phyloP scores from a whole-genome alignment of 2,329 filamentous ascomycete species.

The Coleophoma crateriformis region DNA sequence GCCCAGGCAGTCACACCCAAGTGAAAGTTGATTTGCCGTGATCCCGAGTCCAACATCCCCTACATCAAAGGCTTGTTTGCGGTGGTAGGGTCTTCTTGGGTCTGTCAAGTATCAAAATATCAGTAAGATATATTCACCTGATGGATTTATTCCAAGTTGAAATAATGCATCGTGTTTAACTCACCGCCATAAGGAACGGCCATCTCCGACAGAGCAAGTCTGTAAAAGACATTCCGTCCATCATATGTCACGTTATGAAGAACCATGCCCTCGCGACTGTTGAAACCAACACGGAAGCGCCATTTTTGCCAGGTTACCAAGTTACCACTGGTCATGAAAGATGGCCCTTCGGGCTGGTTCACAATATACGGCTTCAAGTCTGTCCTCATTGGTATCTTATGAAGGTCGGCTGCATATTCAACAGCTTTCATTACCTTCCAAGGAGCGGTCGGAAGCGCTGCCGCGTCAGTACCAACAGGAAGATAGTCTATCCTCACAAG shows the following conservation, averaged over 20 bases:
- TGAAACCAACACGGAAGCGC: constrained; percentile 59
- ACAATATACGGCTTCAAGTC: constrained; percentile 55
- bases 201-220: constrained; percentile 56
- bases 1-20: constrained; percentile 66
- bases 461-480: constrained; percentile 10
- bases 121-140: too few species aligned
- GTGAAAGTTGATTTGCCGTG: constrained; percentile 59
- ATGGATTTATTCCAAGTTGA: too few species aligned
- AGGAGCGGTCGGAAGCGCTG: background rate
- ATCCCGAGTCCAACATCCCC: constrained; percentile 61
- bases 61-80: constrained; percentile 66
- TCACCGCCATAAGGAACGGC: constrained; percentile 52
- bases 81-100: constrained; percentile 54
- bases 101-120: constrained; percentile 20
- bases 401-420: background rate
- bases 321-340: constrained; percentile 42
- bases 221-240: constrained; percentile 51
- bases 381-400: constrained; percentile 13
- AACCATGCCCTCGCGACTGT: constrained; percentile 53
- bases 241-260: constrained; percentile 58
- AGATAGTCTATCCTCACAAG: constrained; percentile 15
- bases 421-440: constrained; percentile 15
- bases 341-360: constrained; percentile 57
- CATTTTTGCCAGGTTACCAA: constrained; percentile 48
- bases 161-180: too few species aligned